Evolutionary conservation across 495 filamentous ascomycete species (phyloP).

Genomic region (Hypomontagnella monticulosa): DNA sequence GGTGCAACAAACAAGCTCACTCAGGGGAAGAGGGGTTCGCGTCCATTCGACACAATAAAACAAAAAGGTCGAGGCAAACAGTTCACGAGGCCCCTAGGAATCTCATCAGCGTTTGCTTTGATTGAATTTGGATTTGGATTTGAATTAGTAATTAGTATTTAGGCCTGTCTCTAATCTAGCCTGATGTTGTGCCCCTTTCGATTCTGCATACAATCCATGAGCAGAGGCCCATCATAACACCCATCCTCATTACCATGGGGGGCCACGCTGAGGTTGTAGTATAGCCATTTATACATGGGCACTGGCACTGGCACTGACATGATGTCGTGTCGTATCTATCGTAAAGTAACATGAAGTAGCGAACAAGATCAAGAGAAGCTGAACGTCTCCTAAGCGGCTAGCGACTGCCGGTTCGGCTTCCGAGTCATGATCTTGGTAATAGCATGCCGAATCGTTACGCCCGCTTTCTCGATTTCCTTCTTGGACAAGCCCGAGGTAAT

Average conservation of each 20-base stretch:
- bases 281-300: conserved; percentile 18
- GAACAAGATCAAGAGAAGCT: conserved; percentile 26
- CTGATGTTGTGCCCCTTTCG: conserved; percentile 15
- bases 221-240: background rate
- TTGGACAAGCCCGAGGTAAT: conserved; percentile 85
- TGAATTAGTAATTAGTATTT: conserved; percentile 49
- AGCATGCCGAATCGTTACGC: conserved; percentile 86
- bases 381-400: conserved; percentile 39
- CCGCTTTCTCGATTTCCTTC: conserved; percentile 95
- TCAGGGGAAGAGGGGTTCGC: too few species aligned
- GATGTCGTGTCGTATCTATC: conserved; percentile 14
- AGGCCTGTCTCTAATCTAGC: conserved; percentile 33
- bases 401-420: conserved; percentile 54
- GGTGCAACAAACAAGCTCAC: too few species aligned
- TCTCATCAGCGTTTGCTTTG: background rate
- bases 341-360: conserved; percentile 12
- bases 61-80: too few species aligned
- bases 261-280: conserved; percentile 11
- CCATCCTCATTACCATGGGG: conserved; percentile 17
- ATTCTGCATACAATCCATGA: conserved; percentile 15
- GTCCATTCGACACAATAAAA: too few species aligned
- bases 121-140: too few species aligned
- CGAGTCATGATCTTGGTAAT: conserved; percentile 84
- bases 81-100: background rate
- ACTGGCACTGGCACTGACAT: conserved; percentile 16